These are phyloP conservation scores for Leccinum disarticulatum DNA, from an alignment of 768 basidiomycete species.

Conservation along the genomic window DNA sequence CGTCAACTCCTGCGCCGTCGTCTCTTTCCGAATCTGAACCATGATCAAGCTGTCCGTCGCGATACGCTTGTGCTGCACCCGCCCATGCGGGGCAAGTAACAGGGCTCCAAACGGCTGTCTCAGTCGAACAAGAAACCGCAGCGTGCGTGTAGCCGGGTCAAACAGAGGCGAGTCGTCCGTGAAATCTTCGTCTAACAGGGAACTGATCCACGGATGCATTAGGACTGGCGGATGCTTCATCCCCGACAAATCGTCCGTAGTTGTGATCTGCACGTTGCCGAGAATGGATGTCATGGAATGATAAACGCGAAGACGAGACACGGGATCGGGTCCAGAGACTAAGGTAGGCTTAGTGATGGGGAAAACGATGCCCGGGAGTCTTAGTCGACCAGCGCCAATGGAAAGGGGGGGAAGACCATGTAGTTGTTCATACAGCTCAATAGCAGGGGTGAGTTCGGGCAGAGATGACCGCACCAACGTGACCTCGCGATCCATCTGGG, in stretches of 20 bases:
- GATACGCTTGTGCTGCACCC: not conserved
- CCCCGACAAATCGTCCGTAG: not conserved
- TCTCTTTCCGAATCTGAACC: not conserved
- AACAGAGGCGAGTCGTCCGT: not conserved
- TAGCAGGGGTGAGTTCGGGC: not conserved
- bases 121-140: not conserved
- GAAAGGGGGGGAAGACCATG: not conserved
- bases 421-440: not conserved
- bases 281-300: not conserved
- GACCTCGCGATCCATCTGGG: not conserved
- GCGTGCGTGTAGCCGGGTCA: not conserved
- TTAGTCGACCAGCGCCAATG: not conserved
- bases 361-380: not conserved
- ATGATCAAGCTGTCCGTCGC: not conserved
- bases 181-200: not conserved
- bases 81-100: not conserved
- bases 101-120: not conserved
- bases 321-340: not conserved
- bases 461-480: not conserved
- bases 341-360: not conserved
- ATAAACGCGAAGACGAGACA: not conserved
- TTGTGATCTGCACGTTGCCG: not conserved
- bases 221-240: not conserved
- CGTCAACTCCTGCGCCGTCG: not conserved
- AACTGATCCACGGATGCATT: not conserved